Percentiles rank a stretch among this genome's conserved stretches.
Conservation (phyloP, 140 eudicot genomes). For the Flaveria floridana region DNA sequence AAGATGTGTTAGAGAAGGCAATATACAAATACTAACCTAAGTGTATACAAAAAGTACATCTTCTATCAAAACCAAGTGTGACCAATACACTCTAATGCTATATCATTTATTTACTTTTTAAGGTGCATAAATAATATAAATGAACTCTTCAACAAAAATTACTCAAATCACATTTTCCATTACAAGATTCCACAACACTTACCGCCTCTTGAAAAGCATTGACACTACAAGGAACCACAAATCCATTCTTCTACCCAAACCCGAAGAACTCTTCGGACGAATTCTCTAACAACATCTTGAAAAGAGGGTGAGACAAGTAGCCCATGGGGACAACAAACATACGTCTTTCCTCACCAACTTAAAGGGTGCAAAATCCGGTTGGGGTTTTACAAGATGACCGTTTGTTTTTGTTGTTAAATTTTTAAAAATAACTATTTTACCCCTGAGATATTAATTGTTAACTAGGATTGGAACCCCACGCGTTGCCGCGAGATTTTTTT, state of each 20-base stretch:
- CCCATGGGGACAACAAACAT: slow-evolving; percentile 69
- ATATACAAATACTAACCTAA: not conserved
- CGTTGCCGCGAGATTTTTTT: no score
- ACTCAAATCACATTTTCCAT: slow-evolving; percentile 69
- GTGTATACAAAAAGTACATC: not conserved
- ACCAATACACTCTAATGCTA: slow-evolving; percentile 11
- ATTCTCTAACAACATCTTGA: slow-evolving; percentile 84
- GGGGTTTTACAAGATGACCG: slow-evolving; percentile 52
- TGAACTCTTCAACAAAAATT: slow-evolving; percentile 61
- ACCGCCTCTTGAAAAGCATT: slow-evolving; percentile 62
- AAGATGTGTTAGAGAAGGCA: no score
- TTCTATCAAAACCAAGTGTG: slow-evolving; percentile 27
- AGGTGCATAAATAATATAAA: slow-evolving; percentile 31
- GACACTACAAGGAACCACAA: slow-evolving; percentile 76
- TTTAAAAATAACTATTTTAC: no score
- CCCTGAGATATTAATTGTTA: no score
- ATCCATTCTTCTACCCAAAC: slow-evolving; percentile 55
- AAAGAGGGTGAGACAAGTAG: slow-evolving; percentile 79
- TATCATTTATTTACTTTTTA: slow-evolving; percentile 11
- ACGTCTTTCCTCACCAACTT: slow-evolving; percentile 65
- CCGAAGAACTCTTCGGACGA: slow-evolving; percentile 68
- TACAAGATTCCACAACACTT: slow-evolving; percentile 62
- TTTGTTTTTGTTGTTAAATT: no score
- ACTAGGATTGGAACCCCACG: no score
- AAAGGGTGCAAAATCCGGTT: slow-evolving; percentile 58